These are phyloP conservation scores for Fusarium robinianum DNA, from an alignment of 2,329 filamentous ascomycete species.

Conservation along the genomic window DNA sequence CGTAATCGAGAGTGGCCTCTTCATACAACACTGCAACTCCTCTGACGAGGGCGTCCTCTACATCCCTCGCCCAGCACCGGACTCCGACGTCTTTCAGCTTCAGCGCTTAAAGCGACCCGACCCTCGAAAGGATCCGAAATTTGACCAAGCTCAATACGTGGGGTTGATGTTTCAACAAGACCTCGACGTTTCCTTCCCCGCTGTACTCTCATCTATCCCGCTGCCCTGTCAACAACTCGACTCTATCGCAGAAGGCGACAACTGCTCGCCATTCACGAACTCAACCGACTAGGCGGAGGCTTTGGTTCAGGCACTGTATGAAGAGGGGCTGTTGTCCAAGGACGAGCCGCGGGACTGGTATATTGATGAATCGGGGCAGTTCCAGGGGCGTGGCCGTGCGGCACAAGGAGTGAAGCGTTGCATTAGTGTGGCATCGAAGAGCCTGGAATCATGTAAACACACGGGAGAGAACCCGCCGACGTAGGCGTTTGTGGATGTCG, in stretches of 20 bases:
- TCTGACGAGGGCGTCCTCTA: constrained; percentile 20
- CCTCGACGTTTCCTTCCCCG: constrained; percentile 13
- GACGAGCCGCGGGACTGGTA: constrained; percentile 30
- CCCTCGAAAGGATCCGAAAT: constrained; percentile 8
- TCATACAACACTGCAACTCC: constrained; percentile 14
- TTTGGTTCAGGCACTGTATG: constrained; percentile 22
- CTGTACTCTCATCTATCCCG: constrained; percentile 6
- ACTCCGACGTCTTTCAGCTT: constrained; percentile 11
- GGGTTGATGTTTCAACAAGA: constrained; percentile 28
- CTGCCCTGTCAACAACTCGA: neutral
- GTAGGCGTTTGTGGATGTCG: no score
- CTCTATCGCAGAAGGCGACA: neutral
- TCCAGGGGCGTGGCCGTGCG: constrained; percentile 23
- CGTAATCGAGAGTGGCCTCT: constrained; percentile 22
- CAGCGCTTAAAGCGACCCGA: constrained; percentile 3
- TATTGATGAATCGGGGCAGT: constrained; percentile 28
- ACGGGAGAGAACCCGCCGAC: neutral
- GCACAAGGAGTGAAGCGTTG: constrained; percentile 10
- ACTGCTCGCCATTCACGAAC: constrained; percentile 1
- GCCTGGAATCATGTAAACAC: no score
- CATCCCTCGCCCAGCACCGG: constrained; percentile 2
- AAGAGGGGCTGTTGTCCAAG: constrained; percentile 20
- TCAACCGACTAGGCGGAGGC: constrained; percentile 29
- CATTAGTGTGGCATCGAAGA: no score
- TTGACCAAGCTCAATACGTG: constrained; percentile 18